These are phyloP conservation scores for Cutaneotrichosporon cutaneum DNA, from an alignment of 1,284 basidiomycete genomes.

Conservation along the genomic window DNA sequence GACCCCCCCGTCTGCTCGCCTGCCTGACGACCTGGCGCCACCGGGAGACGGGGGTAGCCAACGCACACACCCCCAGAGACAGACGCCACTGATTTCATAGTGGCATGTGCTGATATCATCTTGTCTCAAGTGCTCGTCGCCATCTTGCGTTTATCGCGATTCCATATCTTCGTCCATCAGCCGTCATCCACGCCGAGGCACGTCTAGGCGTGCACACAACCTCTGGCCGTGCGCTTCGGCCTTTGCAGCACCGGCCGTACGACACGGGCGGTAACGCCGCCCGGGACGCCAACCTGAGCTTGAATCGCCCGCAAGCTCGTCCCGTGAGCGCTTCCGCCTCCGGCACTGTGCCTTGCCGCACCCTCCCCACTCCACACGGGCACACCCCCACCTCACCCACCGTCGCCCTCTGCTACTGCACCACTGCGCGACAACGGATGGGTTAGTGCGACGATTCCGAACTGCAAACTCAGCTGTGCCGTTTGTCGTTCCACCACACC, in stretches of 20 bases:
- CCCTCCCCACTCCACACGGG: background rate
- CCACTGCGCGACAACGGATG: background rate
- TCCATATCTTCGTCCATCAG: background rate
- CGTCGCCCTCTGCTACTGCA: background rate
- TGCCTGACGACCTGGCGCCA: background rate
- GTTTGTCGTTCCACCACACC: background rate
- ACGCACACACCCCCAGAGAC: background rate
- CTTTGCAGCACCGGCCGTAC: background rate
- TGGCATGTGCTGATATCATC: background rate
- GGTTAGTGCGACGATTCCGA: background rate
- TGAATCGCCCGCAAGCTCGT: background rate
- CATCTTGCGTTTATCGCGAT: background rate
- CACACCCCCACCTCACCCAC: background rate
- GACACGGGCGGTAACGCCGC: background rate
- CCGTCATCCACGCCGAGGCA: background rate
- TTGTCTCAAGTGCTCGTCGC: background rate
- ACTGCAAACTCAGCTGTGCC: background rate
- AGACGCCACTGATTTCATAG: background rate
- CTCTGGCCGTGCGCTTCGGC: background rate
- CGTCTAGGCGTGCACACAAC: background rate
- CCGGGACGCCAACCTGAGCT: constrained; percentile 3
- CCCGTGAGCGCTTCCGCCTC: constrained; percentile 6
- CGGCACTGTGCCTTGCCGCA: constrained; percentile 9
- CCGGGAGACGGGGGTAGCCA: background rate
- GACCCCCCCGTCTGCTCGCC: too few relatives aligned